Evolutionary conservation across 1,284 basidiomycete genomes (phyloP), one percentile per base, ranked within the genome.

Genomic region (Ceratobasidium sp.): DNA sequence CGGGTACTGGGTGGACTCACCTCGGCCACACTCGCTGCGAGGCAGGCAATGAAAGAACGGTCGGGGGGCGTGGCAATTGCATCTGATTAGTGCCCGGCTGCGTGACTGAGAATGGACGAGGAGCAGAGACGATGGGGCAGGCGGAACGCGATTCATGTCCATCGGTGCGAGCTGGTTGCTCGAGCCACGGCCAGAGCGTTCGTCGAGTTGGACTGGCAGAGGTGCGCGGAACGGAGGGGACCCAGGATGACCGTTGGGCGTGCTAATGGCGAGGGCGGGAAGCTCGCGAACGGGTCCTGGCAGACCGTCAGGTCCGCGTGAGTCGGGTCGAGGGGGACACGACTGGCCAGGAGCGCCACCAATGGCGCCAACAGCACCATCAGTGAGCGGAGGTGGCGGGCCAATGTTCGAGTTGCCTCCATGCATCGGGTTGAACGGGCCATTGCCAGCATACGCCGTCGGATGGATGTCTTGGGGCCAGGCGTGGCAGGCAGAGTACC

Each of bases 401-500:
- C 70, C 76, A 29, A 73, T 37, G 40, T 34, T 52, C 13, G 37
- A 22, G n/a, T 32, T 54, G 34, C 52, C 71, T 15, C 56, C 71
- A 22, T 56, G 77, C 76, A 78, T 79, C 9, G 64, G 52, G 56
- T 76, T 76, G 40, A 77, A 76, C 15, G 77, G 79, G 19, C 79
- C 79, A 52, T 78, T 74, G 25, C 66, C 77, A 17, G 65, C 92
- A 82, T 98, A 98, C 13, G 95, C 95, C 0, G 96, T 97, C 0
- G 96, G 96, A 80, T 98, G 96, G 0, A 98, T 96, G 81, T 98
- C 97, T 81, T 97, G 94, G 1, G 97, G 96, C 91, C 90, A 29
- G 97, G 97, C 0, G 95, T 91, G 29, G 94, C 88, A 80, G 88
- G 94, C 1, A 96, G 84, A 74, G 91, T 89, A 29, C 89, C 89